Evolutionary conservation across 768 basidiomycete species (phyloP), one percentile per base, ranked within the genome.

Genomic region (Leucosporidium scottii): DNA sequence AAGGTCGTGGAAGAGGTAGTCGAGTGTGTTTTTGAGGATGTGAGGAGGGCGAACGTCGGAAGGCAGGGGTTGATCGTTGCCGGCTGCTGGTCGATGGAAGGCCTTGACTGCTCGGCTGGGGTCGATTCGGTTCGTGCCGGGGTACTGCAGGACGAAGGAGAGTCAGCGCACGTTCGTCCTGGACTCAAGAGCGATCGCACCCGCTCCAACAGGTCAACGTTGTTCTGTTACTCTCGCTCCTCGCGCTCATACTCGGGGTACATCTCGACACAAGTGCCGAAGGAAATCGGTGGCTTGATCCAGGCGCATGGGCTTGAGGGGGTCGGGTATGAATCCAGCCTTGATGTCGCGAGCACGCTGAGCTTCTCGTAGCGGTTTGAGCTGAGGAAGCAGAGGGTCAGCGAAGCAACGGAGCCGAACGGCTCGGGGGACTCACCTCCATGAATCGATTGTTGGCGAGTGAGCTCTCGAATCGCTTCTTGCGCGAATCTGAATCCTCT

Each of bases 231-330:
- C 77, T 97, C 91, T 48, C 94, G 83, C 71, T 91, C 83, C 77
- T 94, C 93, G 31, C 90, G 83, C 78, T 98, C 94, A 75, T 91
- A 96, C 51, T 88, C 85, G 4, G 93, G 93, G 76, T 93, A 97
- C 92, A 97, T 96, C 68, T 90, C 87, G 80, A 82, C 79, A 75
- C 94, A 98, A 1, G 91, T 93, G 28, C 93, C 93, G 20, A 90
- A n/a, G 85, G 77, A 97, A 87, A n/a, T 87, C 87, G 64, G 93
- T 92, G 23, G 93, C 93, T 71, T 94, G 87, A 73, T 90, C 90
- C 3, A 96, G 82, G 20, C 87, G 83, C 75, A 88, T 87, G 3
- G 88, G 86, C 15, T 87, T 86, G 51, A 83, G 75, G 0, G 92
- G 93, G 75, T 91, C 91, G 69, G 90, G 88, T 84, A 96, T 92